Percentiles rank a stretch among this genome's conserved stretches.
Evolutionary conservation across 805 yeast genomes (phyloP).

Genomic region (Limtongia smithiae): DNA sequence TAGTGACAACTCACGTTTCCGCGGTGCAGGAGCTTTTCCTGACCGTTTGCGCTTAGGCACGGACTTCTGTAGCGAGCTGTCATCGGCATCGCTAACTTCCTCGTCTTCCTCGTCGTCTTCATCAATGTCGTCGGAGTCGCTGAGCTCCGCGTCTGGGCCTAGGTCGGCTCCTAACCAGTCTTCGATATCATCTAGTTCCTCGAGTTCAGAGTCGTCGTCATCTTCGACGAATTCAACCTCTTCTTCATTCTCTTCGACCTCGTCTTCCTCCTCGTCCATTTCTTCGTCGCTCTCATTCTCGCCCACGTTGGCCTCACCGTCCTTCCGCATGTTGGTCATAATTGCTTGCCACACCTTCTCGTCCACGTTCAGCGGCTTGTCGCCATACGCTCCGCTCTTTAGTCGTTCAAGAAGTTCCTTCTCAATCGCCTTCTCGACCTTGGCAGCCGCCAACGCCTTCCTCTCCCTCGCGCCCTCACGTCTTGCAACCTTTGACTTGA

Average conservation of each 20-base stretch:
- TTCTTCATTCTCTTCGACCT: constrained; percentile 53
- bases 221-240: constrained; percentile 80
- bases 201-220: constrained; percentile 61
- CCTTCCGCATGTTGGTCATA: constrained; percentile 60
- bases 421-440: constrained; percentile 93
- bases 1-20: constrained; percentile 22
- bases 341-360: constrained; percentile 95
- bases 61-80: constrained; percentile 33
- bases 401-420: constrained; percentile 90
- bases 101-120: constrained; percentile 41
- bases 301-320: constrained; percentile 54
- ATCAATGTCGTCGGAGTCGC: constrained; percentile 34
- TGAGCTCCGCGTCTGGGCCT: constrained; percentile 33
- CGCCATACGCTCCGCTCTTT: constrained; percentile 98
- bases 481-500: constrained; percentile 89
- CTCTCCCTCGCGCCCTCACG: constrained; percentile 93
- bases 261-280: constrained; percentile 48
- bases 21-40: constrained; percentile 8
- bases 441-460: constrained; percentile 94
- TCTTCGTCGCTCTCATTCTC: constrained; percentile 55
- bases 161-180: constrained; percentile 68
- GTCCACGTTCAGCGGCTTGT: constrained; percentile 94
- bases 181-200: constrained; percentile 83
- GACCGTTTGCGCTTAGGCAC: constrained; percentile 46
- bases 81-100: constrained; percentile 42